A percentile compares a stretch with the other conserved stretches of the same genome.
phyloP scores from a whole-genome alignment of 2,329 filamentous ascomycete species.

The Dothideomycetidae sp. region DNA sequence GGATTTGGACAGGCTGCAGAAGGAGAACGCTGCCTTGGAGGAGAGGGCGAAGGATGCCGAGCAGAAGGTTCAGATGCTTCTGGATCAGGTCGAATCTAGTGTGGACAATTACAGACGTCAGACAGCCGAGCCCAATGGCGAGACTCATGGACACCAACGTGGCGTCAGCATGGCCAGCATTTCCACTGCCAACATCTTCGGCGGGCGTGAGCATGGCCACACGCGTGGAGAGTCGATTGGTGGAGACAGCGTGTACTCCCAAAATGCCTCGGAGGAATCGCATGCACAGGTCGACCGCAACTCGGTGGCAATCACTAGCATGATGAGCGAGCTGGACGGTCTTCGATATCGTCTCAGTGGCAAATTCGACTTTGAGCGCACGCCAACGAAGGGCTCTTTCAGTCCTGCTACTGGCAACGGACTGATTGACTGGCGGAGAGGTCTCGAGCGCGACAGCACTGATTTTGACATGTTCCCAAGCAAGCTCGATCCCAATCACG shows the following conservation, averaged over 20 bases:
- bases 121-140: conserved; percentile 27
- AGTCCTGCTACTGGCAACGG: conserved; percentile 50
- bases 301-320: conserved; percentile 66
- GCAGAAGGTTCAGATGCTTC: conserved; percentile 77
- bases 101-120: conserved; percentile 89
- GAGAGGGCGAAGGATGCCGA: conserved; percentile 79
- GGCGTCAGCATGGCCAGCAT: conserved; percentile 29
- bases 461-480: conserved; percentile 19
- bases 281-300: conserved; percentile 31
- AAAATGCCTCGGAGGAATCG: conserved; percentile 24
- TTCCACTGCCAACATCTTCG: conserved; percentile 22
- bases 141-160: conserved; percentile 29
- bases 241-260: conserved; percentile 39
- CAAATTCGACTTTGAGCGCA: conserved; percentile 67
- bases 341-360: conserved; percentile 81
- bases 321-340: conserved; percentile 78
- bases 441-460: conserved; percentile 45
- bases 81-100: conserved; percentile 86
- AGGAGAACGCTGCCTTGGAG: conserved; percentile 70
- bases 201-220: conserved; percentile 28
- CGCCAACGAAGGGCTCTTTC: conserved; percentile 15
- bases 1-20: conserved; percentile 68
- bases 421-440: conserved; percentile 65
- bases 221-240: conserved; percentile 47
- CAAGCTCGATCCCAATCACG: not conserved